Evolutionary conservation across 257 asterid species (phyloP).

Genomic region (Cynanchum wilfordii): DNA sequence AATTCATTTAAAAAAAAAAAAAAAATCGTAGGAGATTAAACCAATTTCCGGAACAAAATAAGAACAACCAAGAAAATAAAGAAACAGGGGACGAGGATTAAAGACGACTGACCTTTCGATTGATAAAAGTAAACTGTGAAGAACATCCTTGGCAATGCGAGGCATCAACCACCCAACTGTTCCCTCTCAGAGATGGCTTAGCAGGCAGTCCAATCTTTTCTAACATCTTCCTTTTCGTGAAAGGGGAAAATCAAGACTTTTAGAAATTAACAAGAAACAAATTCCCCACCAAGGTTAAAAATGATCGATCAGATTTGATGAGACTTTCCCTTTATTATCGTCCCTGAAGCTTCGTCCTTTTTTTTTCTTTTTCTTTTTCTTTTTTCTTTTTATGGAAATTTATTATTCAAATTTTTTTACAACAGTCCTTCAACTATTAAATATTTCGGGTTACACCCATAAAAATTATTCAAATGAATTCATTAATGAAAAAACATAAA

Average conservation of each 20-base stretch:
- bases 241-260: too few species aligned
- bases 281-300: background rate
- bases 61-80: background rate
- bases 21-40: background rate
- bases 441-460: too few species aligned
- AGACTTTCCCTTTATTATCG: background rate
- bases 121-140: constrained; percentile 88
- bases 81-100: constrained; percentile 4
- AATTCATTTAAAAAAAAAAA: background rate
- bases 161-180: constrained; percentile 85
- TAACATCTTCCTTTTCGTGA: constrained; percentile 51
- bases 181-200: constrained; percentile 85
- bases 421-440: too few species aligned
- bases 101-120: constrained; percentile 68
- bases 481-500: too few species aligned
- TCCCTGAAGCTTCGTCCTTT: background rate
- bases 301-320: background rate
- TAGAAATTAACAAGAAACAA: background rate
- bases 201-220: constrained; percentile 93
- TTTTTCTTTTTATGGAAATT: too few species aligned
- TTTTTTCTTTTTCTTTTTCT: background rate
- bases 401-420: too few species aligned
- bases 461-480: too few species aligned
- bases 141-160: constrained; percentile 98
- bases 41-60: constrained; percentile 11